Percentiles rank a stretch among this genome's conserved stretches.
Conservation (phyloP, 495 filamentous ascomycete genomes). For the Talaromyces borbonicus region DNA sequence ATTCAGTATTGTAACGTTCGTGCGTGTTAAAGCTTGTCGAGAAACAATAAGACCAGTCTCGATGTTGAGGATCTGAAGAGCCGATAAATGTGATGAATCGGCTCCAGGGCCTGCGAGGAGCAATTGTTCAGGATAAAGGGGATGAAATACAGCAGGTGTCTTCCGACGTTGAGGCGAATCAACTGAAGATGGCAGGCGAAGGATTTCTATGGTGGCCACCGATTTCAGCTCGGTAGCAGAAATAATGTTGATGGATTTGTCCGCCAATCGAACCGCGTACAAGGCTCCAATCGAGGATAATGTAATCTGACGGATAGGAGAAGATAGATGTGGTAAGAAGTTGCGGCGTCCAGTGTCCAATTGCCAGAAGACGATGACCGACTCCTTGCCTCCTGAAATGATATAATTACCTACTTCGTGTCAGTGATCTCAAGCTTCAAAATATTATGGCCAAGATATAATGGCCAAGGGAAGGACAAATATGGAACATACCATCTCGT, state of each 20-base stretch:
- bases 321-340: conserved; percentile 77
- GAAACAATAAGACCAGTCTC: conserved; percentile 59
- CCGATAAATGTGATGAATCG: conserved; percentile 37
- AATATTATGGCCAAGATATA: no score
- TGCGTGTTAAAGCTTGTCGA: conserved; percentile 79
- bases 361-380: conserved; percentile 92
- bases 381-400: conserved; percentile 85
- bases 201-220: conserved; percentile 67
- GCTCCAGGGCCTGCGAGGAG: conserved; percentile 50
- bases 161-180: not conserved
- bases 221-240: conserved; percentile 82
- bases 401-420: conserved; percentile 75
- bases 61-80: conserved; percentile 77
- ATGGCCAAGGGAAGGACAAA: not conserved
- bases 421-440: conserved; percentile 8
- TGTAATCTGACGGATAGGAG: conserved; percentile 70
- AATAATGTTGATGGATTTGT: conserved; percentile 81
- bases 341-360: conserved; percentile 72
- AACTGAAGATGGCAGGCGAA: conserved; percentile 47
- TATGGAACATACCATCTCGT: conserved; percentile 59
- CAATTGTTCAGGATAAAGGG: conserved; percentile 45
- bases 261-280: conserved; percentile 74
- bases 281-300: conserved; percentile 69
- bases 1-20: conserved; percentile 73
- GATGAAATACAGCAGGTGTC: conserved; percentile 41